phyloP scores from a whole-genome alignment of 2,329 filamentous ascomycete species.

The Nigrospora sphaerica region DNA sequence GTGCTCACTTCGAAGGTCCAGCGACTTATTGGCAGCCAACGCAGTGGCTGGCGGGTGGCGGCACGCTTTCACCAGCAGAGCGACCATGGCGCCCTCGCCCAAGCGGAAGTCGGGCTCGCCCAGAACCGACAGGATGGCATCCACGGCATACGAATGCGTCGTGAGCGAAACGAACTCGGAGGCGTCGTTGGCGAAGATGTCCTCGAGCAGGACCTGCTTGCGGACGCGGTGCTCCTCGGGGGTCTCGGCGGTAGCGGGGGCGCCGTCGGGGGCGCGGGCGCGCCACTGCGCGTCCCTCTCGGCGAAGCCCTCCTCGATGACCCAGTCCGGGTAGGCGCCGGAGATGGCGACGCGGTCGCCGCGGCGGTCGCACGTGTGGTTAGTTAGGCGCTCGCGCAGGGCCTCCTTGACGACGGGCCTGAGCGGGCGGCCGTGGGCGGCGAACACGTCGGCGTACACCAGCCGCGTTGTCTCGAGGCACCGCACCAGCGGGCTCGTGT shows the following conservation, averaged over 20 bases:
- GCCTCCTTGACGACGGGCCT: slow-evolving; percentile 10
- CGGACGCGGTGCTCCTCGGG: slow-evolving; percentile 5
- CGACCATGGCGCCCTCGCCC: slow-evolving; percentile 9
- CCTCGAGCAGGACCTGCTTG: slow-evolving; percentile 9
- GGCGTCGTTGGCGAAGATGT: slow-evolving; percentile 9
- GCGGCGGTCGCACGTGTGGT: slow-evolving; percentile 11
- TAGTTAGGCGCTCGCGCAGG: slow-evolving; percentile 10
- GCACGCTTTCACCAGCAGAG: slow-evolving; percentile 8
- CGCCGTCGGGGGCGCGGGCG: background rate
- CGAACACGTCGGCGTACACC: slow-evolving; percentile 1
- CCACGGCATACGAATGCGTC: slow-evolving; percentile 11
- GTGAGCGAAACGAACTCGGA: slow-evolving; percentile 9
- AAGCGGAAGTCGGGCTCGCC: slow-evolving; percentile 5
- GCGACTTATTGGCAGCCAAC: too few species aligned
- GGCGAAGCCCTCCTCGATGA: slow-evolving; percentile 7
- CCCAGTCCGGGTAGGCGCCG: slow-evolving; percentile 6
- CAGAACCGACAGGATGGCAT: slow-evolving; percentile 3
- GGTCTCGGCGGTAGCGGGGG: slow-evolving; percentile 1
- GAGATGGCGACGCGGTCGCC: slow-evolving; percentile 9
- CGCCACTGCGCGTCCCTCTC: slow-evolving; percentile 8
- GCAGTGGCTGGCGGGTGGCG: too few species aligned
- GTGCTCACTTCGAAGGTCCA: too few species aligned
- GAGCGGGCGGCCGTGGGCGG: background rate
- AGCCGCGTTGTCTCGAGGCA: slow-evolving; percentile 9
- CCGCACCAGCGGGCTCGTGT: slow-evolving; percentile 10